Evolutionary conservation across 2,329 filamentous ascomycete species (phyloP), one percentile per base, ranked within the genome.

Genomic region (Incumbomyces lentus): DNA sequence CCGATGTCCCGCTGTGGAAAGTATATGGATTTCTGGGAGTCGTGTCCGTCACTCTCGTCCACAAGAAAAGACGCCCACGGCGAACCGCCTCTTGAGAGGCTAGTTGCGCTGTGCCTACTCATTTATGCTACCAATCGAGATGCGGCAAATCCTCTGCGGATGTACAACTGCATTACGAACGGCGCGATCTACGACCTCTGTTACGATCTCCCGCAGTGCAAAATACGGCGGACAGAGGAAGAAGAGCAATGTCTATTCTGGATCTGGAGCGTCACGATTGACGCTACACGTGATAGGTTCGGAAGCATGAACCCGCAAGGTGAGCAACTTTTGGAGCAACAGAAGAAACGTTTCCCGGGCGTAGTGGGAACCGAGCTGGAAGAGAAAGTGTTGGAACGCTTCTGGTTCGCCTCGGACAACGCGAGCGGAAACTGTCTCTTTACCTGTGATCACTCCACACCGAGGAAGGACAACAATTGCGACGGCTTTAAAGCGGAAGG

Each of bases 141-240:
- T 30, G 22, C 26, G 3, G 5, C 40, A 10, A 42, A 42, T 19
- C 40, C 40, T 12, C 30, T 42, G 16, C 26, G 40, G 3, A 42
- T 42, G 40, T 42, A 42, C 26, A 42, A 42, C 16, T 42, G 40
- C 40, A 42, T 42, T 29, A 42, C 40, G 7, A 42, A 42, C 40
- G 40, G 40, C 30, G 40, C 40, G 3, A 42, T 42, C 26, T 32
- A 42, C 26, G 40, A 42, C 14, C 40, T 42, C 8, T n/a, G 12
- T 4, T 19, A 42, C 17, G 40, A 42, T 30, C 40, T 42, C 4
- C 14, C 40, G 14, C 40, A 33, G 13, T 42, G 40, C 40, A 30
- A 42, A 17, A 19, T 29, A 10, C 26, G 26, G n/a, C 40, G 40
- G 14, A 17, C 7, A 8, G 8, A 22, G 12, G 40, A 42, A 12